A percentile compares a stretch with the other conserved stretches of the same genome.
Evolutionary conservation across 495 filamentous ascomycete genomes (phyloP).

Genomic region (Lasiosphaeria miniovina): DNA sequence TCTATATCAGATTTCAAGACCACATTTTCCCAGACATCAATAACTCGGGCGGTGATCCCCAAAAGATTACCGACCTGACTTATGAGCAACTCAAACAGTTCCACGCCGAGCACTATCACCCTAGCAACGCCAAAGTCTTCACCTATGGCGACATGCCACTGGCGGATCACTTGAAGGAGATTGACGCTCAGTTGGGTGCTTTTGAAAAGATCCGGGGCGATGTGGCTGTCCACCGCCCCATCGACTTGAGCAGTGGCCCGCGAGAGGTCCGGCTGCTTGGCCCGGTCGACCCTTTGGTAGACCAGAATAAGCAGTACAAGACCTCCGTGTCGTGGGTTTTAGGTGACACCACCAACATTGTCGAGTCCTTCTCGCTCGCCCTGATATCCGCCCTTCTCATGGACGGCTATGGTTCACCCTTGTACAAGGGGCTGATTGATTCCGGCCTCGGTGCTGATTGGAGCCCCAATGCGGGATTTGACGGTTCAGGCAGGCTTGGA

Average conservation of each 20-base stretch:
- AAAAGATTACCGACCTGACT: conserved; percentile 92
- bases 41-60: conserved; percentile 93
- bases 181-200: conserved; percentile 64
- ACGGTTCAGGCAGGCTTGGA: conserved; percentile 67
- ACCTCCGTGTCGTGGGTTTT: conserved; percentile 91
- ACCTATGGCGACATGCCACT: conserved; percentile 95
- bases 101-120: conserved; percentile 89
- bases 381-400: conserved; percentile 78
- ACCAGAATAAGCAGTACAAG: conserved; percentile 83
- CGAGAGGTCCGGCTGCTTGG: conserved; percentile 68
- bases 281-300: conserved; percentile 83
- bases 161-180: conserved; percentile 69
- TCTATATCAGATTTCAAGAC: conserved; percentile 90
- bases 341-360: conserved; percentile 72
- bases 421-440: conserved; percentile 89
- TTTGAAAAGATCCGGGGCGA: conserved; percentile 71
- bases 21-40: conserved; percentile 90
- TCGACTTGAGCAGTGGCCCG: conserved; percentile 66
- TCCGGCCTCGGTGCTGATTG: conserved; percentile 88
- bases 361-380: conserved; percentile 82
- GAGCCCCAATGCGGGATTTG: conserved; percentile 89
- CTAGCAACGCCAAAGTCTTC: conserved; percentile 90
- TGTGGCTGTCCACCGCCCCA: conserved; percentile 68
- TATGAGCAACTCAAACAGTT: conserved; percentile 82
- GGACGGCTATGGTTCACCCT: conserved; percentile 91